A percentile compares a stretch with the other conserved stretches of the same genome.
phyloP scores from a whole-genome alignment of 2,329 filamentous ascomycete genomes.

The Dryadomyces quercus-mongolicae region DNA sequence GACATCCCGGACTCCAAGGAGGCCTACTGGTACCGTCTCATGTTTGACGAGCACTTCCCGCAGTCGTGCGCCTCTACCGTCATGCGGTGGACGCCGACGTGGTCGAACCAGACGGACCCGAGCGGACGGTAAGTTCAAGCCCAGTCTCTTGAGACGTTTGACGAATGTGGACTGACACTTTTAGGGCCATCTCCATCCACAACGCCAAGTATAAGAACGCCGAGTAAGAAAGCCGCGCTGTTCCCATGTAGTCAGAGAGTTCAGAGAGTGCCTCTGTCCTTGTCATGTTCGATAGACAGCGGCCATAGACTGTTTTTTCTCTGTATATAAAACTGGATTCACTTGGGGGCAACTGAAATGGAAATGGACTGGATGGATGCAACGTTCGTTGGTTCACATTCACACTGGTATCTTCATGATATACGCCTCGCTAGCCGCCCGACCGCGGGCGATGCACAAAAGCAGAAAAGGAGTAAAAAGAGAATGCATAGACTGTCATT shows the following conservation, averaged over 20 bases:
- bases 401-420: too few species aligned
- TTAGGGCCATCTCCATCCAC: slow-evolving; percentile 64
- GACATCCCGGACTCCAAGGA: slow-evolving; percentile 96
- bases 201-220: slow-evolving; percentile 56
- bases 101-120: slow-evolving; percentile 92
- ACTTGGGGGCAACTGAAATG: neutral
- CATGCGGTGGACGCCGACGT: slow-evolving; percentile 92
- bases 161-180: slow-evolving; percentile 7
- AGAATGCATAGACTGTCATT: neutral
- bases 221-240: neutral
- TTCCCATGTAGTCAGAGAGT: too few species aligned
- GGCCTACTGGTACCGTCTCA: slow-evolving; percentile 94
- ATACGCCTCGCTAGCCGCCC: too few species aligned
- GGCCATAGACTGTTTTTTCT: neutral
- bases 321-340: too few species aligned
- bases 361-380: neutral
- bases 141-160: neutral
- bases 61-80: slow-evolving; percentile 83
- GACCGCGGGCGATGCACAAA: neutral
- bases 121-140: slow-evolving; percentile 60
- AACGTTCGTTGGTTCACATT: too few species aligned
- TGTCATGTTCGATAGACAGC: neutral
- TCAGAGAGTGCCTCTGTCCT: neutral
- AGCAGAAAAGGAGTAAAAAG: too few species aligned
- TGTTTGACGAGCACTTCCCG: slow-evolving; percentile 99